Conservation (phyloP, 1,139 yeast genomes). For the Ashbya aceris region DNA sequence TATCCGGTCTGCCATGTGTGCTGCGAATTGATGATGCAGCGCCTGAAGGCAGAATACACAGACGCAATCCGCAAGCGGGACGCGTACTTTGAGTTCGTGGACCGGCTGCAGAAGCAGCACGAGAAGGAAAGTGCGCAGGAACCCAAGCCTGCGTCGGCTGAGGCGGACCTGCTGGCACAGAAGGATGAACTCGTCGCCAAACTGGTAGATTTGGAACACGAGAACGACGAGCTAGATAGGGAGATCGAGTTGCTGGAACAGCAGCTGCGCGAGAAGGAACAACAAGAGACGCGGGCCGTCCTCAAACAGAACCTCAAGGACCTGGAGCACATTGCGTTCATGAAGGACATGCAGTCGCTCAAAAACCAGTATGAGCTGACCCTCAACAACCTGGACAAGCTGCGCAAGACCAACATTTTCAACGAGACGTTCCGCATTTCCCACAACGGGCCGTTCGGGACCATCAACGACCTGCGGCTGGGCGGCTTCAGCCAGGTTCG, state of each 20-base stretch:
- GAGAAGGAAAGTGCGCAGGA: constrained; percentile 30
- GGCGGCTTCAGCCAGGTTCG: constrained; percentile 52
- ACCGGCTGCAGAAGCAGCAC: constrained; percentile 52
- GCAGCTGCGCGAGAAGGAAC: constrained; percentile 33
- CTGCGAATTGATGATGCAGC: constrained; percentile 56
- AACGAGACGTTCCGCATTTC: constrained; percentile 76
- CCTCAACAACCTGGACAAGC: constrained; percentile 53
- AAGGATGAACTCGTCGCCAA: constrained; percentile 31
- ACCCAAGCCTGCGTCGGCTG: constrained; percentile 29
- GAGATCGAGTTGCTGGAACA: constrained; percentile 41
- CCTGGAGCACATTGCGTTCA: constrained; percentile 39
- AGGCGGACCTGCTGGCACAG: constrained; percentile 32
- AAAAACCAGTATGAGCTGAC: constrained; percentile 55
- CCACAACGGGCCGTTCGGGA: constrained; percentile 74
- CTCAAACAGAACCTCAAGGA: constrained; percentile 44
- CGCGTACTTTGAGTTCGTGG: constrained; percentile 61
- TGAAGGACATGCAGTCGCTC: constrained; percentile 49
- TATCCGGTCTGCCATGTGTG: constrained; percentile 88
- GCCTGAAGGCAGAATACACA: constrained; percentile 61
- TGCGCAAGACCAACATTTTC: constrained; percentile 71
- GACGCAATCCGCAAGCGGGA: constrained; percentile 74
- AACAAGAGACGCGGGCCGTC: constrained; percentile 39
- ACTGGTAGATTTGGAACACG: constrained; percentile 28
- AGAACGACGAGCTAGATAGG: constrained; percentile 32
- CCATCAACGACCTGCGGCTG: constrained; percentile 74